Evolutionary conservation across 1,284 basidiomycete genomes (phyloP).

Genomic region (Leccinum fallax): DNA sequence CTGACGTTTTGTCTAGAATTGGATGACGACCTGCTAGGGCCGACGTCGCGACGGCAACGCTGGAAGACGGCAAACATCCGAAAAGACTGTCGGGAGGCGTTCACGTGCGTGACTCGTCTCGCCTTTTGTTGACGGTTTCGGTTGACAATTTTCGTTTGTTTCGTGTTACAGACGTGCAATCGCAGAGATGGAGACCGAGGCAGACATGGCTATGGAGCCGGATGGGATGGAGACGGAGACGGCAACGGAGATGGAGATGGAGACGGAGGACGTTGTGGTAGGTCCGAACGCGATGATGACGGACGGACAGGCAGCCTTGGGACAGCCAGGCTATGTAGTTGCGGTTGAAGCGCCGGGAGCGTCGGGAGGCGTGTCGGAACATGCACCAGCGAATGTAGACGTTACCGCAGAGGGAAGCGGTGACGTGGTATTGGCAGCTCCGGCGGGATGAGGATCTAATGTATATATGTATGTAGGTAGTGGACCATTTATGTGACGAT

Average conservation of each 20-base stretch:
- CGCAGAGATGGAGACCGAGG: slow-evolving; percentile 52
- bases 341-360: background rate
- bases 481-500: background rate
- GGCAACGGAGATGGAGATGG: background rate
- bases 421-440: background rate
- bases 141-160: background rate
- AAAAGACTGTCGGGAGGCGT: slow-evolving; percentile 52
- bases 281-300: background rate
- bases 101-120: slow-evolving; percentile 41
- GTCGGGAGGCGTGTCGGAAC: background rate
- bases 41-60: slow-evolving; percentile 47
- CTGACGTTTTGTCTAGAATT: slow-evolving; percentile 4
- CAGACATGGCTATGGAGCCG: slow-evolving; percentile 18
- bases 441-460: slow-evolving; percentile 8
- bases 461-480: slow-evolving; percentile 3
- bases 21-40: slow-evolving; percentile 38
- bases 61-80: slow-evolving; percentile 50
- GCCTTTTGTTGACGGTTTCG: background rate
- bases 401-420: background rate
- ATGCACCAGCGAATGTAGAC: background rate
- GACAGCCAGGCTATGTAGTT: background rate
- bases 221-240: slow-evolving; percentile 16
- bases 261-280: background rate
- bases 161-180: slow-evolving; percentile 40
- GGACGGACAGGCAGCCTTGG: background rate